Evolutionary conservation across 2,329 filamentous ascomycete species (phyloP).

Genomic region (Penicillium sp.): DNA sequence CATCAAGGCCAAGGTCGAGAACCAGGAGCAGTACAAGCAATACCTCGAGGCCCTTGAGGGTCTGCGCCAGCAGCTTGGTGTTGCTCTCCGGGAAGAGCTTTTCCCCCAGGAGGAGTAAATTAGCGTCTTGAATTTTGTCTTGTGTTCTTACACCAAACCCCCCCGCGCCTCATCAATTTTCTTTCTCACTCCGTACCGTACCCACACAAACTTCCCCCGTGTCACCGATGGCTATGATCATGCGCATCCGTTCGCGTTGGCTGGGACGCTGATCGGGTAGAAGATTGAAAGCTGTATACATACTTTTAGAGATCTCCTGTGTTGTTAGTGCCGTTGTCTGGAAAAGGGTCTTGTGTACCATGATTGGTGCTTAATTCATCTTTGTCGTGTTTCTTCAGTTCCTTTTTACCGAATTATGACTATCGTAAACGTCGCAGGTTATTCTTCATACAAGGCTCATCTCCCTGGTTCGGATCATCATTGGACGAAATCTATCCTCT

Average conservation of each 20-base stretch:
- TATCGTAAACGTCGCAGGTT: not conserved
- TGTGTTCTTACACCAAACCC: conserved; percentile 11
- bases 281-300: conserved; percentile 41
- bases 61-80: conserved; percentile 88
- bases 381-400: conserved; percentile 1
- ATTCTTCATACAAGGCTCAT: not conserved
- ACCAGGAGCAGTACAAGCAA: conserved; percentile 98
- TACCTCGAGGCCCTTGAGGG: conserved; percentile 85
- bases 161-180: conserved; percentile 23
- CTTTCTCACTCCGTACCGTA: conserved; percentile 19
- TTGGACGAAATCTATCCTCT: not conserved
- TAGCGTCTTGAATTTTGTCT: conserved; percentile 14
- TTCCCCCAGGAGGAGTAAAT: conserved; percentile 64
- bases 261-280: conserved; percentile 23
- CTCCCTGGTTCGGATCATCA: not conserved
- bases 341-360: conserved; percentile 26
- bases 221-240: conserved; percentile 11
- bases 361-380: conserved; percentile 27
- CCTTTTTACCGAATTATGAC: not conserved
- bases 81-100: conserved; percentile 87
- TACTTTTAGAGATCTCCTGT: conserved; percentile 35
- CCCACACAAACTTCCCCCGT: conserved; percentile 8
- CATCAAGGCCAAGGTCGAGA: conserved; percentile 99
- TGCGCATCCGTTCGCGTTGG: conserved; percentile 12
- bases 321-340: conserved; percentile 30